Evolutionary conservation across 371 early-diverging fungal species (phyloP).

Genomic region (Mucor piriformis): DNA sequence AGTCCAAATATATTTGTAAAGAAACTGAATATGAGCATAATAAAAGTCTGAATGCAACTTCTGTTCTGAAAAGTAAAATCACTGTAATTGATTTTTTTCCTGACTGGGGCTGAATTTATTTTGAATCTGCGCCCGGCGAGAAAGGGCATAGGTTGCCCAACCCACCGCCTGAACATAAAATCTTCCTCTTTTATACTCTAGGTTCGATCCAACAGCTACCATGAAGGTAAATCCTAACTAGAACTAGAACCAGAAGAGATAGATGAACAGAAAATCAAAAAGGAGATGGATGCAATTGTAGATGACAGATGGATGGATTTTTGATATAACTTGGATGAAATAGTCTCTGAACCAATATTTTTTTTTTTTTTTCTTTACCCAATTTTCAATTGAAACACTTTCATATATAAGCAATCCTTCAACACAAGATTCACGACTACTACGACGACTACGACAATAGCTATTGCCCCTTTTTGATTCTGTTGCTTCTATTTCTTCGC

Average conservation of each 20-base stretch:
- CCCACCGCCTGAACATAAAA: slow-evolving; percentile 11
- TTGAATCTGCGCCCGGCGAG: too few relatives aligned
- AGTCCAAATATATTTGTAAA: slow-evolving; percentile 4
- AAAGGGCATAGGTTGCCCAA: not conserved
- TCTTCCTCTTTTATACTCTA: slow-evolving; percentile 29
- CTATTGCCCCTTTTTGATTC: too few relatives aligned
- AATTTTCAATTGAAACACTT: slow-evolving; percentile 2
- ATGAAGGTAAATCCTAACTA: slow-evolving; percentile 17
- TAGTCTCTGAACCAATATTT: not conserved
- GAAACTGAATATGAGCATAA: slow-evolving; percentile 1
- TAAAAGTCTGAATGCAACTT: slow-evolving; percentile 1
- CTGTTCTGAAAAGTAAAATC: too few relatives aligned
- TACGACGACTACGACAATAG: too few relatives aligned
- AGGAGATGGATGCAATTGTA: slow-evolving; percentile 3
- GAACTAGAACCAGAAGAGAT: not conserved
- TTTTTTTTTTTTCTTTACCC: too few relatives aligned
- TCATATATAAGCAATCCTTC: too few relatives aligned
- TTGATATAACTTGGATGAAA: too few relatives aligned
- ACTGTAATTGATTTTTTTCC: too few relatives aligned
- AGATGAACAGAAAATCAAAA: not conserved
- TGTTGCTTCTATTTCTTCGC: too few relatives aligned
- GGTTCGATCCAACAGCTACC: slow-evolving; percentile 31
- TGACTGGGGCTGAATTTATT: too few relatives aligned
- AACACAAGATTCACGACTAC: too few relatives aligned
- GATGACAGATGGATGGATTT: not conserved